These are phyloP conservation scores for Vigna unguiculata DNA, from an alignment of 306 rosid genomes.

Conservation along the genomic window DNA sequence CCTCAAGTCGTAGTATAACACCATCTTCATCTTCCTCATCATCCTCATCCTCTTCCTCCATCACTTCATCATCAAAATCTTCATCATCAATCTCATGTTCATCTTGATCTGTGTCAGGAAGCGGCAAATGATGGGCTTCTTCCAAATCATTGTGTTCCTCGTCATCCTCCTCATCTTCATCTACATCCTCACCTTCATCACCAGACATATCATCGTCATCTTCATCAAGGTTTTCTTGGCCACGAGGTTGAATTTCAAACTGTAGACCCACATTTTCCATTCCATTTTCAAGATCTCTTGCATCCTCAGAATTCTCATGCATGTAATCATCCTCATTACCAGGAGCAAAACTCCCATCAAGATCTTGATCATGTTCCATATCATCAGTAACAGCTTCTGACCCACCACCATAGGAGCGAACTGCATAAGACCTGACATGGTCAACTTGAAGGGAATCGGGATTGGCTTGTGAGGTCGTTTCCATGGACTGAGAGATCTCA, in stretches of 20 bases:
- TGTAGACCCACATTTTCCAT: constrained; percentile 71
- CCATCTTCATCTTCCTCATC: constrained; percentile 99
- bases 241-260: constrained; percentile 86
- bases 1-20: constrained; percentile 93
- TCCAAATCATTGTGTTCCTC: constrained; percentile 94
- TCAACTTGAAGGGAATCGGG: constrained; percentile 71
- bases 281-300: constrained; percentile 78
- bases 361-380: constrained; percentile 99
- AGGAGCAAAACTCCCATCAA: constrained; percentile 77
- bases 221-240: constrained; percentile 86
- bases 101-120: constrained; percentile 95
- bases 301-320: constrained; percentile 91
- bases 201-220: constrained; percentile 97
- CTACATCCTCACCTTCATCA: constrained; percentile 94
- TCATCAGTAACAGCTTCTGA: constrained; percentile 98
- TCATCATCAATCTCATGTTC: constrained; percentile 99
- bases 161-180: constrained; percentile 91
- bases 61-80: constrained; percentile 95
- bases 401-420: constrained; percentile 88
- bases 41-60: constrained; percentile 98
- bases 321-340: constrained; percentile 84
- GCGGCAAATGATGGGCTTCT: constrained; percentile 89
- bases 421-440: constrained; percentile 61
- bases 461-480: constrained; percentile 70
- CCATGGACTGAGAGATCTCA: constrained; percentile 76